Evolutionary conservation across 2,329 filamentous ascomycete genomes (phyloP).

Genomic region (Fusarium globosum): DNA sequence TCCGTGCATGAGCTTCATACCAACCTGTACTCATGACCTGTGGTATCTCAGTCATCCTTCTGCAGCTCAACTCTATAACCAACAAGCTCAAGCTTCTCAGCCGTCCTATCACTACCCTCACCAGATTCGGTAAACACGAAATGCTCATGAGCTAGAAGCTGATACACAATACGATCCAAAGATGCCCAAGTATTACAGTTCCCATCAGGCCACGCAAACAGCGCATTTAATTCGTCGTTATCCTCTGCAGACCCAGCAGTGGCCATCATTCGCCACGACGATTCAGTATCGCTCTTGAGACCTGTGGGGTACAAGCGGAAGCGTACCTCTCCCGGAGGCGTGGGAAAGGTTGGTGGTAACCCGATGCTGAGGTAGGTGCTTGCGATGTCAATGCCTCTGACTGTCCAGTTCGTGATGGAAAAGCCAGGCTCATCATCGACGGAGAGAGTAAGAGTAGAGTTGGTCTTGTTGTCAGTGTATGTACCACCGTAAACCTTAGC

Average conservation of each 20-base stretch:
- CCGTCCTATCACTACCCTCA: neutral
- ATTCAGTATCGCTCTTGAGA: neutral
- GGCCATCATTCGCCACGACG: conserved; percentile 11
- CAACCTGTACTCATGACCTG: accelerated
- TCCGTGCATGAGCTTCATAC: accelerated
- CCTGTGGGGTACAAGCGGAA: conserved; percentile 13
- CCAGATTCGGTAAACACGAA: conserved; percentile 14
- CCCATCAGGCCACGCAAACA: conserved; percentile 11
- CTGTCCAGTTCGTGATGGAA: conserved; percentile 13
- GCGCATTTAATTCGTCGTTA: neutral
- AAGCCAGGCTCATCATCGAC: conserved; percentile 15
- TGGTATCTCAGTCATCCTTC: neutral
- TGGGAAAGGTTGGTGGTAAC: neutral
- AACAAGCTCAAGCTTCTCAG: conserved; percentile 7
- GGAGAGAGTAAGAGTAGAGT: neutral
- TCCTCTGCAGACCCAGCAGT: neutral
- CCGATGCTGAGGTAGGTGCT: neutral
- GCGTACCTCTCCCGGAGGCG: neutral
- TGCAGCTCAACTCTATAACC: conserved; percentile 7
- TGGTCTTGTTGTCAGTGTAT: neutral
- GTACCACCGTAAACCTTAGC: conserved; percentile 5
- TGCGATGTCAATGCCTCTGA: conserved; percentile 10
- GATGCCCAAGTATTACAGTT: conserved; percentile 18
- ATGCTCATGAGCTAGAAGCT: conserved; percentile 8
- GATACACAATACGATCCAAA: conserved; percentile 1